Conservation (phyloP, 192 early-diverging fungal genomes). For the Coemansia sp. region DNA sequence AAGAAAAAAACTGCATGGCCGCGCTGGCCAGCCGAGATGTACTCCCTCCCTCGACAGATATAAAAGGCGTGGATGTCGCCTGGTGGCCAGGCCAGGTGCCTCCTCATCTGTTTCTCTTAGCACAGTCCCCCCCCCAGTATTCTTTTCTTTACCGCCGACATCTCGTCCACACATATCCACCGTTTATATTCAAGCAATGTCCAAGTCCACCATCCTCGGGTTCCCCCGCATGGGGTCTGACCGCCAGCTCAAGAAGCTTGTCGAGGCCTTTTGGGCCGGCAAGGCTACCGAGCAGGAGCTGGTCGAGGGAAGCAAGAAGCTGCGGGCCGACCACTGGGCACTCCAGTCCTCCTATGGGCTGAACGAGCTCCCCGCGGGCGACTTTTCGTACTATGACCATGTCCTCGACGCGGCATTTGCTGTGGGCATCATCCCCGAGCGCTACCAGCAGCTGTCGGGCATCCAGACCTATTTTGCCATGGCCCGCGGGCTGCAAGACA, state of each 20-base stretch:
- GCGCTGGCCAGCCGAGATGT: too few relatives aligned
- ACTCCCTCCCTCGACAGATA: too few relatives aligned
- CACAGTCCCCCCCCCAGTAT: too few relatives aligned
- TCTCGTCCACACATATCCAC: too few relatives aligned
- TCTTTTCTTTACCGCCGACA: too few relatives aligned
- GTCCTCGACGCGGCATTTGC: constrained; percentile 67
- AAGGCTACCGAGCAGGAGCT: constrained; percentile 74
- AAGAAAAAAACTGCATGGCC: too few relatives aligned
- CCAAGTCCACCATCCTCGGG: constrained; percentile 59
- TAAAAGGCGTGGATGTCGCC: too few relatives aligned
- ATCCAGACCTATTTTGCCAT: constrained; percentile 95
- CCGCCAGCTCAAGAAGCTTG: constrained; percentile 92
- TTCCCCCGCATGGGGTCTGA: constrained; percentile 93
- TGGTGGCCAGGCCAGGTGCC: too few relatives aligned
- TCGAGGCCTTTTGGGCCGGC: constrained; percentile 89
- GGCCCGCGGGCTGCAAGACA: constrained; percentile 87
- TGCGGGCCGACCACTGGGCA: constrained; percentile 70
- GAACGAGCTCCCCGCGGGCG: constrained; percentile 83
- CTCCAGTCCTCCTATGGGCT: constrained; percentile 69
- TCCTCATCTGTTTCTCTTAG: too few relatives aligned
- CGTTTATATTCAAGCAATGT: constrained; percentile 23
- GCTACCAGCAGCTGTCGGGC: constrained; percentile 60
- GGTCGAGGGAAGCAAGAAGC: constrained; percentile 57
- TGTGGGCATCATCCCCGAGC: constrained; percentile 59
- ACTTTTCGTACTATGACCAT: constrained; percentile 95